Evolutionary conservation across 768 basidiomycete species (phyloP).

Genomic region (Heimioporus sp.): DNA sequence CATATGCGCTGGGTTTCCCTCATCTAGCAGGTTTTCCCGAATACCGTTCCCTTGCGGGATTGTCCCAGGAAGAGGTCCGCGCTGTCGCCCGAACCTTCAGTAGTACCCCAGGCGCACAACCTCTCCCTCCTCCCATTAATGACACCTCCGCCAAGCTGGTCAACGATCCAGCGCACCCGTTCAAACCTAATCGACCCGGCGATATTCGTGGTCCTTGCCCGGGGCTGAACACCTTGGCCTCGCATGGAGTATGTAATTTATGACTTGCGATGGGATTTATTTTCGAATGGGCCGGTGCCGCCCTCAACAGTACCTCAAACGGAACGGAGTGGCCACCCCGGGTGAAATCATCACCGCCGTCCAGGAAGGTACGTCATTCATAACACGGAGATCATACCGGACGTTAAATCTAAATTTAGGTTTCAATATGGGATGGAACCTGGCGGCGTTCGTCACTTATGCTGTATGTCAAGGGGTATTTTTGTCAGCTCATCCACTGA

Average conservation of each 20-base stretch:
- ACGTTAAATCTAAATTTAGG: slow-evolving; percentile 3
- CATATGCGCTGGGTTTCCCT: no score
- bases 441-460: slow-evolving; percentile 21
- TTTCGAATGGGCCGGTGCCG: not conserved
- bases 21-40: no score
- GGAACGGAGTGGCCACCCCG: slow-evolving; percentile 20
- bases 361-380: slow-evolving; percentile 16
- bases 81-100: slow-evolving; percentile 11
- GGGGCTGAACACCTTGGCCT: slow-evolving; percentile 24
- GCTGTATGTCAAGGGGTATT: slow-evolving; percentile 7
- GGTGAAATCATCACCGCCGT: slow-evolving; percentile 22
- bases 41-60: no score
- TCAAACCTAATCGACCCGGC: slow-evolving; percentile 5
- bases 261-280: not conserved
- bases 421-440: slow-evolving; percentile 23
- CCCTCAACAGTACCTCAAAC: slow-evolving; percentile 15
- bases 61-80: not conserved
- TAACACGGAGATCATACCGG: not conserved
- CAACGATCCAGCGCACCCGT: slow-evolving; percentile 18
- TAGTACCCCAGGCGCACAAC: slow-evolving; percentile 21
- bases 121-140: slow-evolving; percentile 19
- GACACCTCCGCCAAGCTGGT: slow-evolving; percentile 26
- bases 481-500: not conserved
- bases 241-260: slow-evolving; percentile 21
- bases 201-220: slow-evolving; percentile 27